Conservation (phyloP, 768 basidiomycete species). For the Leccinum obscurum region DNA sequence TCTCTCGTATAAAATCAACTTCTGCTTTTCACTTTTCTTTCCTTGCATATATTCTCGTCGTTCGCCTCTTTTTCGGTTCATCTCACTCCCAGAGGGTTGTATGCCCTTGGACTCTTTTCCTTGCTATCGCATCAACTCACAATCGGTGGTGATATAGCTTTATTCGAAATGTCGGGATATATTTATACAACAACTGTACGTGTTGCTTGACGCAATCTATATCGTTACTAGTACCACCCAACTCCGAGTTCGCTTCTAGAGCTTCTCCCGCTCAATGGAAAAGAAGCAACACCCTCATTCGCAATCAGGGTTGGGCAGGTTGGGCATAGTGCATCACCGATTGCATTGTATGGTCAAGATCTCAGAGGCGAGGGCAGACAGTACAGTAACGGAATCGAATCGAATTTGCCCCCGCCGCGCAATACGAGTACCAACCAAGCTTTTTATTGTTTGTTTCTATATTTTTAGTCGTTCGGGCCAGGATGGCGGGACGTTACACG, state of each 20-base stretch:
- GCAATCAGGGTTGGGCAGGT: not conserved
- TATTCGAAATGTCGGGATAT: conserved; percentile 12
- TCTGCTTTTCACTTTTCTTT: not conserved
- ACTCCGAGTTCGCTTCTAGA: not conserved
- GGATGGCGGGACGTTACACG: not conserved
- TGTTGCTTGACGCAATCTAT: conserved; percentile 30
- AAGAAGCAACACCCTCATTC: not conserved
- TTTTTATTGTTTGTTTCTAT: not conserved
- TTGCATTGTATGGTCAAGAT: not conserved
- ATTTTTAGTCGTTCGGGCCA: not conserved
- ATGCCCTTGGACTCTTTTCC: not conserved
- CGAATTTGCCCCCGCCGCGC: not conserved
- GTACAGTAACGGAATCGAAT: not conserved
- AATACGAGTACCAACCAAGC: not conserved
- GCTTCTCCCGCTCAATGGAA: conserved; percentile 1
- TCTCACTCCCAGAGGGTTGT: not conserved
- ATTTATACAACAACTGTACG: conserved; percentile 11
- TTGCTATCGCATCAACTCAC: conserved; percentile 8
- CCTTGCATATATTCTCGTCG: conserved; percentile 6
- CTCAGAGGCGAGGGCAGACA: not conserved
- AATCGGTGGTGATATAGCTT: conserved; percentile 21
- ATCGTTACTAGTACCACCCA: not conserved
- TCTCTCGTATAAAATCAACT: conserved; percentile 15
- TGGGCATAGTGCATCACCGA: not conserved
- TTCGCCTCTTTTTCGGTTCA: not conserved